Base-by-base conservation (phyloP, 225 moss, liverwort and hornwort genomes). In the Sphagnum tenellum region DNA sequence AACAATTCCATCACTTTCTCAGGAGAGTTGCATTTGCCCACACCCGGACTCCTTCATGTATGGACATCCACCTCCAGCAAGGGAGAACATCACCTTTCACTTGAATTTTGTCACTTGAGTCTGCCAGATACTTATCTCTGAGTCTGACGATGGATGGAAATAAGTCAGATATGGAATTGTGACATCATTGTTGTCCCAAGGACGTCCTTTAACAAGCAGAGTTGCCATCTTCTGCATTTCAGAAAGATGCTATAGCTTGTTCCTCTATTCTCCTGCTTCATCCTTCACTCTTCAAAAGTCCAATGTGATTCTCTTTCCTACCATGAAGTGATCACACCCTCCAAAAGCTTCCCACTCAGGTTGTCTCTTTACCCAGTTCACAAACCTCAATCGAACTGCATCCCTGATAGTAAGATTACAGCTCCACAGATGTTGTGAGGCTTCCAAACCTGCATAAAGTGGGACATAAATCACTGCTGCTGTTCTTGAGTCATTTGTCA, bases 391-490 rank as follows among this genome's bases (percentile, higher is more conserved):
- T 0, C 76, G 76, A 5, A 69, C 64, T 5, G 58, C 73, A 46
- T 83, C 83, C 4, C 83, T 71, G 5, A 72, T 12, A 2, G 74
- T 77, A 48, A 77, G 44, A 66, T 83, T 74, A 4, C 46, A n/a
- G 48, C 56, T 72, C 83, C 83, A 83, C 3, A 83, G 79, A 48
- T 76, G 61, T 4, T 79, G 73, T 0, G 79, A 67, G 1, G 79
- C 79, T 56, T 83, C 83, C 3, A 83, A 72, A 9, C 83, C 83
- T 13, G 83, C 79, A 60, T 83, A 83, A 71, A 74, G 79, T 3
- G 83, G 83, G 46, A 83, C 72, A 58, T 74, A 83, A 2, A 83
- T 53, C 2, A 74, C 83, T 6, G 62, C 13, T 0, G 83, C 83
- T 52, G 49, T 67, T 7, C 48, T 53, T 8, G 79, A 44, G 3